phyloP scores from a whole-genome alignment of 2,329 filamentous ascomycete genomes.

The Monosporascus ibericus region DNA sequence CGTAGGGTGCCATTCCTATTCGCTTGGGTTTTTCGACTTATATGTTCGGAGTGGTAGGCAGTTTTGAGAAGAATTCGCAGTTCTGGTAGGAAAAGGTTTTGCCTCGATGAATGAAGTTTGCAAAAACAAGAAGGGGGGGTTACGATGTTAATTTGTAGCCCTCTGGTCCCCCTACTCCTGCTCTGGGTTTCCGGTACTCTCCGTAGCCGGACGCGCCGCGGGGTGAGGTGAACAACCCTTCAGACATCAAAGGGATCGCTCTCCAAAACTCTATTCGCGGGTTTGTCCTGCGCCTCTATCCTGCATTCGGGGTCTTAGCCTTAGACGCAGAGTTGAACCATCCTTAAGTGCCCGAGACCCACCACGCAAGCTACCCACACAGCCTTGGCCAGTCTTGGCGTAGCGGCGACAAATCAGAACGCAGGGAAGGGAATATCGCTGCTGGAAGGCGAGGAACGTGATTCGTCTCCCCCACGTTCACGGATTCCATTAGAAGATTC shows the following conservation, averaged over 20 bases:
- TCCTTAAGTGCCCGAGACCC: neutral
- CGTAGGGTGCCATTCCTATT: slow-evolving; percentile 14
- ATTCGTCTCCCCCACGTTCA: neutral
- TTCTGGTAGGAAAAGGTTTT: neutral
- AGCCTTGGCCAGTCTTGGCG: neutral
- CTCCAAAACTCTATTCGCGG: neutral
- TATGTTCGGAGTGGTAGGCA: neutral
- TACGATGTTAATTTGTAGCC: neutral
- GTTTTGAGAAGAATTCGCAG: neutral
- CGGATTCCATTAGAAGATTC: neutral
- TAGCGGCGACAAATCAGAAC: neutral
- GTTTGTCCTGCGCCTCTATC: neutral
- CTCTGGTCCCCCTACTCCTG: neutral
- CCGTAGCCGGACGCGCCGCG: neutral
- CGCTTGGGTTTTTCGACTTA: neutral
- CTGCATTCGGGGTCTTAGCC: neutral
- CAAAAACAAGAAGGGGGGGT: neutral
- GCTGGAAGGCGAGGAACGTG: neutral
- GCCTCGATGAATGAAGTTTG: neutral
- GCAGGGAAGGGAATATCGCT: neutral
- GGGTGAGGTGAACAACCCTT: neutral
- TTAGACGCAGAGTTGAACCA: neutral
- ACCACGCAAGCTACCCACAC: neutral
- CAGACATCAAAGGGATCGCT: neutral
- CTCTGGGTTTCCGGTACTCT: neutral